Base-by-base conservation (phyloP, 2,329 filamentous ascomycete genomes). In the Sporothrix globosa region DNA sequence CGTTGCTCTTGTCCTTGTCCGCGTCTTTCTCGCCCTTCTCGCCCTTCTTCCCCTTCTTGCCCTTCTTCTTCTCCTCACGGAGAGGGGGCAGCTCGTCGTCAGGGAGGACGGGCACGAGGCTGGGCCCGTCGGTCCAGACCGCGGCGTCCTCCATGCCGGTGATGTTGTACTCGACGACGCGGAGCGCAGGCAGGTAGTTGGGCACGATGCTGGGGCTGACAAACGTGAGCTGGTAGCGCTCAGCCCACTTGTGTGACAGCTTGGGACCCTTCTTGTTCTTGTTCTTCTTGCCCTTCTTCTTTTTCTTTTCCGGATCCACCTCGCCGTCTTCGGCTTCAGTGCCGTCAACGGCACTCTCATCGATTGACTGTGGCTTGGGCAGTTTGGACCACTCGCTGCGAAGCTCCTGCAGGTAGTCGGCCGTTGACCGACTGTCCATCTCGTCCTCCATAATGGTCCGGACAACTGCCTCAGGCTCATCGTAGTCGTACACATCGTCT, bases 131-230 rank as follows among this genome's bases (percentile, higher is more conserved):
- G 0, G 76, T 73, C 86, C 86, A 88, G 1, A 83, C 79, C 1
- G 81, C 76, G 0, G 78, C 75, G 68, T 87, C 76, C 73, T 93
- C 91, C 3, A 97, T 78, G 0, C 93, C 92, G 0, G 85, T 92
- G 69, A 92, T 92, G 78, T 99, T 98, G 83, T 98, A 99, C 77
- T 97, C 92, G 74, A 95, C 84, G n/a, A 99, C 86, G n/a, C 94
- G 88, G 44, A 97, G 80, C 0, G 92, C 93, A 0, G 95, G 96
- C 74, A 94, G 96, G 79, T 93, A 97, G 77, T 96, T 97, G 7
- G 95, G 96, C 10, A 98, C 92, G 50, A 99, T 83, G 77, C 94
- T 98, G 0, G 95, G 92, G 61, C 90, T 88, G 70, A 98, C 90
- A 34, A 96, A 83, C 0, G 92, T 90, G 6, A 97, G 80, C 68